These are phyloP conservation scores for Terfezia boudieri DNA, from an alignment of 495 filamentous ascomycete genomes.

Conservation along the genomic window DNA sequence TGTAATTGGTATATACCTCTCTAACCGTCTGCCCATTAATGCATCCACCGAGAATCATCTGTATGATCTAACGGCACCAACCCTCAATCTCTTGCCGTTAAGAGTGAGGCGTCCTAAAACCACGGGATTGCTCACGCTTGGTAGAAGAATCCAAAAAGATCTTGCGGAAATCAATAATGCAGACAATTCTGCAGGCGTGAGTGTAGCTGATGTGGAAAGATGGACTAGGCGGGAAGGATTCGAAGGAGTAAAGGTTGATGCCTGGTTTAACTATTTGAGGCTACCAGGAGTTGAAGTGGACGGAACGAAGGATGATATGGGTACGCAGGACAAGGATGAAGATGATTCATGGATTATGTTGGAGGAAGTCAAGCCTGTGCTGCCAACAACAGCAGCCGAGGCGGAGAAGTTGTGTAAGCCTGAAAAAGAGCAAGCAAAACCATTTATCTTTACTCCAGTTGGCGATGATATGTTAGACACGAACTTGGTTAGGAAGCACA, in stretches of 20 bases:
- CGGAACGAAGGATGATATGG: background rate
- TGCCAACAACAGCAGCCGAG: background rate
- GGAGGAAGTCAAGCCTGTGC: conserved; percentile 5
- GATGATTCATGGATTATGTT: background rate
- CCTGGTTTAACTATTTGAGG: conserved; percentile 23
- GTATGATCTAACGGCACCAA: conserved; percentile 22
- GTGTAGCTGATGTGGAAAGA: background rate
- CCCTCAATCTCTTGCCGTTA: conserved; percentile 32
- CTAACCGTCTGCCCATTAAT: conserved; percentile 28
- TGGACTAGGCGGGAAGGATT: conserved; percentile 11
- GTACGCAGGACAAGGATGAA: background rate
- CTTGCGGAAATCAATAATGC: conserved; percentile 22
- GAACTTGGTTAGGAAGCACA: conserved; percentile 9
- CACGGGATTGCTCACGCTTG: conserved; percentile 19
- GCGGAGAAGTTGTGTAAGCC: background rate
- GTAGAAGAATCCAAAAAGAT: conserved; percentile 26
- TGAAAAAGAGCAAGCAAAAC: conserved; percentile 1
- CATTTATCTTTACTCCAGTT: background rate
- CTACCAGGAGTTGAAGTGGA: background rate
- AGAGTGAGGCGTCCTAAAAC: conserved; percentile 18
- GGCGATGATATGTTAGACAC: conserved; percentile 1
- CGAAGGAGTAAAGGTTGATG: conserved; percentile 23
- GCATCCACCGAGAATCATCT: conserved; percentile 12
- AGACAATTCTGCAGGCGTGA: background rate
- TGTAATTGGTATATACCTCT: conserved; percentile 32